Base-by-base conservation (phyloP, 768 basidiomycete genomes). In the Russula vinacea region DNA sequence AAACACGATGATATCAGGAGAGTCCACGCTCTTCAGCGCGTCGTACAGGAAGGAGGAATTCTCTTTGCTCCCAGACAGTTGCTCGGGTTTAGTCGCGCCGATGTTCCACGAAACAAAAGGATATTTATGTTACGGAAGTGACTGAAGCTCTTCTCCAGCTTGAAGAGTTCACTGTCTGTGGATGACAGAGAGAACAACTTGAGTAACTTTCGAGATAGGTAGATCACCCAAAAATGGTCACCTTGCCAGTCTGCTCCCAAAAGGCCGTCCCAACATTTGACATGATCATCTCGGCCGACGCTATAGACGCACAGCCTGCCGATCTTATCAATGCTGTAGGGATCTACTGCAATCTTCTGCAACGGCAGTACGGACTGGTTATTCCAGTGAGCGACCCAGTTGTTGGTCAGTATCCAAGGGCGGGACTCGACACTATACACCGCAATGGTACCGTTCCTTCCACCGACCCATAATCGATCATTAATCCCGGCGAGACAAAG, bases 91-190 rank as follows among this genome's bases (percentile, higher is more conserved):
- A 4, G 88, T 85, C 1, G 94, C 88, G 72, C 95, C 95, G 58
- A 92, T 84, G 73, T 98, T 99, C 94, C 94, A 99, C 0, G 94
- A 87, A 53, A 93, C 82, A 37, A 93, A 40, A 98, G 85, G 0
- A 92, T 77, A 2, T 82, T 88, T 63, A 97, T 76, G 22, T 87
- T 78, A 22, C 93, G 83, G 80, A 90, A 94, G 3, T 81, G 81
- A 76, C 89, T 91, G 75, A 88, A 98, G 17, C 85, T 78, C 0
- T 78, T 77, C 74, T 96, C 93, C 19, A 84, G 83, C 71, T 87
- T 88, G 68, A 84, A 72, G 2, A 98, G 76, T 66, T 91, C 88
- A 44, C 84, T 79, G 59, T 94, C 95, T 95, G 67, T 19, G 33
- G 33, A 26, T 22, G 9, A 32, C 16, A 29, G 42, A 59, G 51